A percentile compares a stretch with the other conserved stretches of the same genome.
Conservation (phyloP, 225 moss, liverwort and hornwort species). For the Marchantia paleacea region DNA sequence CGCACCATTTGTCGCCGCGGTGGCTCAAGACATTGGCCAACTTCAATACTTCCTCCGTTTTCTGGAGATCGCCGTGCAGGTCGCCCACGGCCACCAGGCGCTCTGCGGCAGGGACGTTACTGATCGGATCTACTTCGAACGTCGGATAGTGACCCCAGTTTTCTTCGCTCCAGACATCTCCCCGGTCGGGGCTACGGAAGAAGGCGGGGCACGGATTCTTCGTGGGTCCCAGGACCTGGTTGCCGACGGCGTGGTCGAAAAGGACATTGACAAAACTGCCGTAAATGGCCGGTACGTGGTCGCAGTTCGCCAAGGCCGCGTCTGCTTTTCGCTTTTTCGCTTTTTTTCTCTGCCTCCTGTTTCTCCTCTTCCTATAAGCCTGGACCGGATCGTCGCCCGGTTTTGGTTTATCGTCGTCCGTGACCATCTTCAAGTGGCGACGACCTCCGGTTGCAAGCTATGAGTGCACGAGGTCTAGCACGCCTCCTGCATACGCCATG, state of each 20-base stretch:
- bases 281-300: slow-evolving; percentile 8
- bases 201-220: slow-evolving; percentile 5
- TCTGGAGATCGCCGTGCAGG: slow-evolving; percentile 19
- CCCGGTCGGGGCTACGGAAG: not conserved
- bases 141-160: not conserved
- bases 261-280: slow-evolving; percentile 18
- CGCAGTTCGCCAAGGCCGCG: not conserved
- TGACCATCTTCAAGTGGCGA: no score
- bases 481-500: no score
- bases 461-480: no score
- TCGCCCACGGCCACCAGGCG: slow-evolving; percentile 29
- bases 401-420: no score
- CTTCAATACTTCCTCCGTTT: slow-evolving; percentile 4
- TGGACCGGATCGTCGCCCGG: no score
- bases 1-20: slow-evolving; percentile 7
- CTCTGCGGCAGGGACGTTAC: not conserved
- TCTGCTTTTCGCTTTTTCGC: not conserved
- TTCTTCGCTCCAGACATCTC: slow-evolving; percentile 5
- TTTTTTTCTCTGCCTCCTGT: no score
- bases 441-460: no score
- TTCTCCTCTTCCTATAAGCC: no score
- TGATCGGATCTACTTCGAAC: not conserved
- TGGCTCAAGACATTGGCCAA: slow-evolving; percentile 9
- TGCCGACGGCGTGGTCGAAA: slow-evolving; percentile 10
- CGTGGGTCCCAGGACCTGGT: slow-evolving; percentile 15